Base-by-base conservation (phyloP, 441 rosid genomes). In the Erysimum pusillum region DNA sequence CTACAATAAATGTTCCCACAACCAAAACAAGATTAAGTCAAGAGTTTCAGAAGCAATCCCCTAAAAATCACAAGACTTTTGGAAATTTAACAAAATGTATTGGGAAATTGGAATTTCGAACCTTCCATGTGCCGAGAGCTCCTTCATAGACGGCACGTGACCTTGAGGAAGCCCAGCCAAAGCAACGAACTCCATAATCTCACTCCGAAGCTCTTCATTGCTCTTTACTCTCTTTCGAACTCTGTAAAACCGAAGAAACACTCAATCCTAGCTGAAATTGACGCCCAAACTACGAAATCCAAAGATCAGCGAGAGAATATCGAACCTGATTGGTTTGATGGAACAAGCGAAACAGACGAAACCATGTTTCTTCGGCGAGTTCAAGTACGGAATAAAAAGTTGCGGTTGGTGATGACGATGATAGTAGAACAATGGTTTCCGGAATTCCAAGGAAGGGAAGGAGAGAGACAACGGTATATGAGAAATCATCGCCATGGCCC, bases 41-140 rank as follows among this genome's bases (percentile, higher is more conserved):
- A 4, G 15, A 63, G 12, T 22, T 62, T 59, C 48, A 35, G 13
- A 66, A 66, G 54, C 34, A 69, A 68, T 45, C 11, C 11, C 10
- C 4, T 5, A 6, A 6, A 32, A 34, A 57, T 46, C 32, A 71
- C 14, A 64, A 28, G 39, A 31, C 4, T 8, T 9, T 36, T 25
- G 28, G 28, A 25, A 12, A 28, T n/a, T 39, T 8, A 38, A 51
- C 39, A 38, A 31, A 48, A 51, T n/a, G 20, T 5, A 34, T 7
- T 14, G 4, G 60, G 18, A 58, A 13, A 4, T 56, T 42, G 6
- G 32, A 39, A 25, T 8, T 22, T 35, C 14, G 48, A 78, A 95
- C 99, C 99, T 93, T 90, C 94, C 95, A 71, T 88, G 83, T 69
- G 78, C 84, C 12, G 85, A 80, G 59, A 95, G 89, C 78, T 93